Evolutionary conservation across 2,329 filamentous ascomycete species (phyloP), one percentile per base, ranked within the genome.

Genomic region (Neocucurbitaria cava): DNA sequence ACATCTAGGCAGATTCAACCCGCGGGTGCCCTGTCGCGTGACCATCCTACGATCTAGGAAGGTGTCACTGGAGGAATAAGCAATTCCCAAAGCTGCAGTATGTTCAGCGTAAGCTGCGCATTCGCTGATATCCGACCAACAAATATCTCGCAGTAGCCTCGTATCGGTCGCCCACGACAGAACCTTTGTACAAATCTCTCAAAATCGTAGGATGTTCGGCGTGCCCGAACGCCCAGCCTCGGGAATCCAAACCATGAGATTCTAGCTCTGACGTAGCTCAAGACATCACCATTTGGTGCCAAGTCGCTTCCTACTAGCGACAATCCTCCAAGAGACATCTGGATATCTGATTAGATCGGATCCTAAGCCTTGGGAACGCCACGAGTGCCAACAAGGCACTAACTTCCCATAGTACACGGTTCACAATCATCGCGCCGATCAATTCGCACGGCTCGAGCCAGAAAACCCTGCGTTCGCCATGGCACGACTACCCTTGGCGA

Each of bases 291-390:
- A 26, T 17, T 31, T 17, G 21, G 35, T 28, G 46, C 53, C 49
- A 55, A 51, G 55, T 5, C 40, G 7, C 9, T 7, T 15, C 33
- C 13, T 36, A n/a, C 20, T 26, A 23, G 38, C 17, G 13, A 11
- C 23, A 17, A 2, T 5, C 5, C 30, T 31, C 35, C n/a, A 15
- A 8, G 15, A 38, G 20, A 38, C 4, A 35, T 17, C 31, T n/a
- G 26, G 23, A 17, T 21, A 55, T 58, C 58, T 45, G 58, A 60
- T 60, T 49, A 60, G 54, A 60, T 60, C 24, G 36, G 13, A 21
- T 10, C 42, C 48, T 38, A 46, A 17, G 5, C 8, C 31, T 35
- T 17, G 3, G 9, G 28, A 11, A 13, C 31, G 38, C 38, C 21
- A 24, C 21, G 13, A 24, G 38, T 5, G 5, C 38, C 18, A 40